Evolutionary conservation across 345 rosid species (phyloP).

Genomic region (Psidium guajava): DNA sequence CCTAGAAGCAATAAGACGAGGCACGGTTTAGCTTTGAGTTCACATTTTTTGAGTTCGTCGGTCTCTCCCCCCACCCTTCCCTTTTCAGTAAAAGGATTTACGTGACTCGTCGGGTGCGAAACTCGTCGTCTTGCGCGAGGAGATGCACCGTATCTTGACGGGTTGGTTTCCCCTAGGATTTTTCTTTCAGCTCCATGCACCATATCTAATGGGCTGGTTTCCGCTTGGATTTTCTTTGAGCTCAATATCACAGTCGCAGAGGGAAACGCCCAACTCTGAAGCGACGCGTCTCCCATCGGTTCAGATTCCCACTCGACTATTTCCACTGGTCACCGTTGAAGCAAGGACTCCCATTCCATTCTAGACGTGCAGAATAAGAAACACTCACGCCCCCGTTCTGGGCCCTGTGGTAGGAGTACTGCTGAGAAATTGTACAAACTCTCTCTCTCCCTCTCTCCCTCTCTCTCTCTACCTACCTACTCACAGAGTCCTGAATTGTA

Average conservation of each 20-base stretch:
- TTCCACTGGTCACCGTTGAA: not conserved
- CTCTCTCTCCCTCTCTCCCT: not conserved
- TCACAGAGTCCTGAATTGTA: not conserved
- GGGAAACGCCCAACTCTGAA: no score
- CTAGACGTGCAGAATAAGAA: not conserved
- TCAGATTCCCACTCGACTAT: no score
- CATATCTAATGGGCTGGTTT: no score
- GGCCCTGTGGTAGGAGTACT: not conserved
- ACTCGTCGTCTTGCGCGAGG: not conserved
- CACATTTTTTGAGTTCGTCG: no score
- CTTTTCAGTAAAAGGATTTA: not conserved
- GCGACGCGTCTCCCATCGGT: no score
- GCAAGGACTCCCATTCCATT: not conserved
- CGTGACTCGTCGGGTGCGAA: not conserved
- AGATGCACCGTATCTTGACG: not conserved
- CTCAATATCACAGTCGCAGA: no score
- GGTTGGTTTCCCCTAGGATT: not conserved
- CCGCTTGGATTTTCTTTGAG: no score
- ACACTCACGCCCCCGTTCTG: no score
- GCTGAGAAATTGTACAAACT: not conserved
- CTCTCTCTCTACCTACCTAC: no score
- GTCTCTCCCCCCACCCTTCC: not conserved
- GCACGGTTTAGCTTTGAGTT: not conserved
- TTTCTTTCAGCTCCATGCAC: not conserved
- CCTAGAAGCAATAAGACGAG: not conserved